These are phyloP conservation scores for Mycena sp. DNA, from an alignment of 1,284 basidiomycete species.

Conservation along the genomic window DNA sequence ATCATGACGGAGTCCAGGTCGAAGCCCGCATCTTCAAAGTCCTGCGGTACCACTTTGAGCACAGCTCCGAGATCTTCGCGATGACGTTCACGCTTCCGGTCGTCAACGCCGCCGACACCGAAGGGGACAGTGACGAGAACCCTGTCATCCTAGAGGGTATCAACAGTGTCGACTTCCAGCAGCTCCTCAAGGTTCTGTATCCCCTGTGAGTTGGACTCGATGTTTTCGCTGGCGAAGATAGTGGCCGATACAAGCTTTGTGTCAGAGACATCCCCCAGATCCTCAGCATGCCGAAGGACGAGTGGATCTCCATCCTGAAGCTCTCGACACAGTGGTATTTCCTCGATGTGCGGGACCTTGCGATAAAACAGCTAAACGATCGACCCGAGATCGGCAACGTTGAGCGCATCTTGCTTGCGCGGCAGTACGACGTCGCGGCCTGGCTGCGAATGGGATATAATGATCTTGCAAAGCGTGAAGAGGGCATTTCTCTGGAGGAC, in stretches of 20 bases:
- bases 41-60: constrained; percentile 42
- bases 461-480: constrained; percentile 28
- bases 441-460: constrained; percentile 33
- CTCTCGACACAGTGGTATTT: constrained; percentile 36
- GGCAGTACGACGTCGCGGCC: constrained; percentile 29
- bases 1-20: constrained; percentile 39
- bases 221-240: too few species aligned
- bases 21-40: constrained; percentile 46
- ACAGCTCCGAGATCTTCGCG: constrained; percentile 43
- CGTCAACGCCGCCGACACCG: constrained; percentile 28
- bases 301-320: too few species aligned
- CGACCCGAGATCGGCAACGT: constrained; percentile 9
- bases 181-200: constrained; percentile 48
- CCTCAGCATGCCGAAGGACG: constrained; percentile 8
- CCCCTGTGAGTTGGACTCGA: constrained; percentile 42
- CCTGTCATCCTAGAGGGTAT: constrained; percentile 47
- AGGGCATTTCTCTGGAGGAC: constrained; percentile 31
- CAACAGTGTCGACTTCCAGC: constrained; percentile 45
- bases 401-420: constrained; percentile 30
- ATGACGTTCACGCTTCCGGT: constrained; percentile 43
- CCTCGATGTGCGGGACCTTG: constrained; percentile 30
- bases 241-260: too few species aligned
- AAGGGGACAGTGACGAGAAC: constrained; percentile 46
- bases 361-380: constrained; percentile 23
- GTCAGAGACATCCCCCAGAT: constrained; percentile 32